Conservation (phyloP, 169 alveolate genomes). For the Plasmodium vivax region DNA sequence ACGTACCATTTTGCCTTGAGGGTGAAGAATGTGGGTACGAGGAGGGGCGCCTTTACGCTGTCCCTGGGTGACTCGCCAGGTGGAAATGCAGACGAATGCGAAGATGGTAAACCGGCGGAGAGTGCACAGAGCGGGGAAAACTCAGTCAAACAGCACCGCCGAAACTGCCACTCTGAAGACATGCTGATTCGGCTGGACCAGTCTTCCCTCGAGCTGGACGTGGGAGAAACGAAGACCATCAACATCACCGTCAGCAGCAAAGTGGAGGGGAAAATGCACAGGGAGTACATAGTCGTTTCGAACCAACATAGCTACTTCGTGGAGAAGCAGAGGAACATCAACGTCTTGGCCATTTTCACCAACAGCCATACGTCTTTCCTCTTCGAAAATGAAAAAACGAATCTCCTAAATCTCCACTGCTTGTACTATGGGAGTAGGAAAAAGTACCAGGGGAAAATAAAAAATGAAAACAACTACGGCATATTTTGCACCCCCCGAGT, state of each 20-base stretch:
- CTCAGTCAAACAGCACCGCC: background rate
- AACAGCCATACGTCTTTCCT: slow-evolving; percentile 36
- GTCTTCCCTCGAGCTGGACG: background rate
- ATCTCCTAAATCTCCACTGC: slow-evolving; percentile 23
- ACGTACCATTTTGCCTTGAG: slow-evolving; percentile 14
- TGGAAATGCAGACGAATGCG: background rate
- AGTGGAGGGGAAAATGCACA: slow-evolving; percentile 29
- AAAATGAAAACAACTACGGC: slow-evolving; percentile 55
- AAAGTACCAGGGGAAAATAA: slow-evolving; percentile 35
- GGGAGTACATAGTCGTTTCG: slow-evolving; percentile 3
- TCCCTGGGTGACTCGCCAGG: background rate
- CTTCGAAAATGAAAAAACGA: slow-evolving; percentile 29
- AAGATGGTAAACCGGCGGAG: background rate
- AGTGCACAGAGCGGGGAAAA: background rate
- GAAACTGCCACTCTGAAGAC: background rate
- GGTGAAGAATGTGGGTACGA: slow-evolving; percentile 45
- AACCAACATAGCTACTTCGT: slow-evolving; percentile 42
- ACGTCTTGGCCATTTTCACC: slow-evolving; percentile 19
- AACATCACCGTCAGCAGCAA: slow-evolving; percentile 26
- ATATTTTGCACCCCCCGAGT: background rate
- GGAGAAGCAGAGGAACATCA: slow-evolving; percentile 13
- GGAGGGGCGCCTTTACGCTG: slow-evolving; percentile 15
- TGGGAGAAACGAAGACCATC: slow-evolving; percentile 1
- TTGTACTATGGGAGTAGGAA: slow-evolving; percentile 41
- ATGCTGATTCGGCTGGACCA: slow-evolving; percentile 23